These are phyloP conservation scores for Phycomyces nitens DNA, from an alignment of 192 early-diverging fungal genomes.

Conservation along the genomic window DNA sequence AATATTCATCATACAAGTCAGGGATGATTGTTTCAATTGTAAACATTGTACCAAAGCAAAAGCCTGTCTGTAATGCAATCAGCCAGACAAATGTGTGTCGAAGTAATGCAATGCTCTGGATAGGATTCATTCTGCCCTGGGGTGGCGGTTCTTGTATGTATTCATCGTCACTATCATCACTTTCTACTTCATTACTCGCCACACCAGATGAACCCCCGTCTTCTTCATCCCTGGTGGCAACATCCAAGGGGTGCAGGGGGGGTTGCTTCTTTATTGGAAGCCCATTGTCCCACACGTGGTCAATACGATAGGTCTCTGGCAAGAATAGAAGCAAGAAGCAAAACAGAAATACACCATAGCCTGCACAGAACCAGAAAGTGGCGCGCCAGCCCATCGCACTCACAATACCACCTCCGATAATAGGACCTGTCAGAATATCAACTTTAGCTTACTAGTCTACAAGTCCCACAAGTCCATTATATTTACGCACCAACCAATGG, in stretches of 20 bases:
- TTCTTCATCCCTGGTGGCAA: not conserved
- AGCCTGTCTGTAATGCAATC: not conserved
- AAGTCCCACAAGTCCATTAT: no score
- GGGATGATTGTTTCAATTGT: constrained; percentile 40
- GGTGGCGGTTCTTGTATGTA: not conserved
- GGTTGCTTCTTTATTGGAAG: not conserved
- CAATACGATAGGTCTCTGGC: constrained; percentile 12
- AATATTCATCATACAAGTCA: constrained; percentile 12
- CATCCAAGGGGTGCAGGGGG: not conserved
- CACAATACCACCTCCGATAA: constrained; percentile 36
- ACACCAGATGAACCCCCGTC: not conserved
- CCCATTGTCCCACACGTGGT: constrained; percentile 3
- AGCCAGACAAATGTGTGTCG: constrained; percentile 4
- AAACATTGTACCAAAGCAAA: constrained; percentile 43
- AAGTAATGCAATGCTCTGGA: not conserved
- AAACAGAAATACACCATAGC: constrained; percentile 26
- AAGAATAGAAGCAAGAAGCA: constrained; percentile 16
- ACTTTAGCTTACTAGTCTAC: no score
- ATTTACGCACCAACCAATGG: constrained; percentile 15
- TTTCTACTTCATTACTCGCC: not conserved
- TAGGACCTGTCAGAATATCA: constrained; percentile 17
- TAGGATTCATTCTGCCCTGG: not conserved
- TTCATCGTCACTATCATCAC: not conserved
- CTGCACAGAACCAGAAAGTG: constrained; percentile 40
- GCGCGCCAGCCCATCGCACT: constrained; percentile 32